Evolutionary conservation across 176 grass and related monocot species (phyloP), one percentile per base, ranked within the genome.

Genomic region (Bothriochloa decipiens): DNA sequence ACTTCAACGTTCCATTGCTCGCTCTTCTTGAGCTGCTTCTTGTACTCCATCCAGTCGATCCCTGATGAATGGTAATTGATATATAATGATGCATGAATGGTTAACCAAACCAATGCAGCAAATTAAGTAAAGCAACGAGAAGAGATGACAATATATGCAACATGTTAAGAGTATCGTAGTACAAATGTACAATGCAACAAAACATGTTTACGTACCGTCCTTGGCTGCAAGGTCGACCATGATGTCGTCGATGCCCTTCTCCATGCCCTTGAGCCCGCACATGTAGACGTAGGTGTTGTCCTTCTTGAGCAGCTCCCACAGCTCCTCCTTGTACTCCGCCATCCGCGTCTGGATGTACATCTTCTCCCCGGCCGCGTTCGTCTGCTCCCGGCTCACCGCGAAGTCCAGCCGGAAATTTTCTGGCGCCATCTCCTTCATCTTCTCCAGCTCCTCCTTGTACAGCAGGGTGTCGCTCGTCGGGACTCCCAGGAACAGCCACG

Each of bases 291-390:
- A 97, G 68, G 94, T 97, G 86, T 97, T 92, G 50, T 97, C 94
- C 88, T 97, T 97, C 92, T 97, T 97, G 60, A 97, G 94, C 40
- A 97, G 6, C 55, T 92, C 92, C 94, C 94, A 94, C 4, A 97
- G 86, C 78, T 97, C 95, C 29, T 84, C 86, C 15, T 91, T 91
- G 52, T 97, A 97, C 91, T 97, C 81, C 0, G 95, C 95, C 95
- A 94, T 97, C 41, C 95, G 81, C 36, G 95, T 97, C 81, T 97
- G 95, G 88, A 97, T 97, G 92, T 97, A 97, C 95, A 94, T 97
- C 86, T 94, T 97, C 86, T 97, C 94, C 37, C 94, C 94, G 1
- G 93, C 89, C 7, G 83, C 94, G 58, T 97, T 97, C 3, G 85
- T 90, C 84, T 97, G 94, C 91, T 97, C 94, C 43, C 94, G 77